phyloP scores from a whole-genome alignment of 148 eudicot genomes.

The Rhododendron williamsianum region DNA sequence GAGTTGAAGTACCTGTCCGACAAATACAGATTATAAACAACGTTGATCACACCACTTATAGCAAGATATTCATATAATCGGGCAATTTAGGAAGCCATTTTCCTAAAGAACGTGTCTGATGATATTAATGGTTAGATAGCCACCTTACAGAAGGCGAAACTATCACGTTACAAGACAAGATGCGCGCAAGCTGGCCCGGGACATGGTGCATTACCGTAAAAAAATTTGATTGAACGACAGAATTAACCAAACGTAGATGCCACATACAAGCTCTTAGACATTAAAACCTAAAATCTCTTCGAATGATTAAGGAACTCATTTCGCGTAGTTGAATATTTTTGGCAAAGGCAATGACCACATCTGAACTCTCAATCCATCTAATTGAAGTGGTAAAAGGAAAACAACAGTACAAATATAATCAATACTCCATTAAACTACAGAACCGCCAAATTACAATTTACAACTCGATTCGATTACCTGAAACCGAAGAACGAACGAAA shows the following conservation, averaged over 20 bases:
- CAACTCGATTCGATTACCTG: constrained; percentile 39
- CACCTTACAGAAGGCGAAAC: neutral
- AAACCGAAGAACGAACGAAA: constrained; percentile 59
- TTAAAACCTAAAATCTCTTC: neutral
- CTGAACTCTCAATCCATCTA: neutral
- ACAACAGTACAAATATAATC: neutral
- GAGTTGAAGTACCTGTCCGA: constrained; percentile 87
- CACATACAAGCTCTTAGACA: neutral
- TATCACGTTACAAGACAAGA: neutral
- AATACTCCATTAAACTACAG: neutral
- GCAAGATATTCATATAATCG: neutral
- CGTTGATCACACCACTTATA: neutral
- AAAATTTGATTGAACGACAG: neutral
- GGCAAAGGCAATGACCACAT: neutral
- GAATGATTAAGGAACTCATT: neutral
- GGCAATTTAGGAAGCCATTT: neutral
- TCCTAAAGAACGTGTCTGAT: neutral
- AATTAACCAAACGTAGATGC: neutral
- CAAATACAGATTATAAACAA: neutral
- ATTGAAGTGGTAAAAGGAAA: neutral
- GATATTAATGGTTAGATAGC: neutral
- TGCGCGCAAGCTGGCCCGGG: no score
- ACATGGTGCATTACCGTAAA: no score
- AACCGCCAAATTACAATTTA: neutral
- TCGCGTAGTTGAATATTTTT: neutral